These are phyloP conservation scores for Colletotrichum liaoningense DNA, from an alignment of 2,329 filamentous ascomycete species.

Conservation along the genomic window DNA sequence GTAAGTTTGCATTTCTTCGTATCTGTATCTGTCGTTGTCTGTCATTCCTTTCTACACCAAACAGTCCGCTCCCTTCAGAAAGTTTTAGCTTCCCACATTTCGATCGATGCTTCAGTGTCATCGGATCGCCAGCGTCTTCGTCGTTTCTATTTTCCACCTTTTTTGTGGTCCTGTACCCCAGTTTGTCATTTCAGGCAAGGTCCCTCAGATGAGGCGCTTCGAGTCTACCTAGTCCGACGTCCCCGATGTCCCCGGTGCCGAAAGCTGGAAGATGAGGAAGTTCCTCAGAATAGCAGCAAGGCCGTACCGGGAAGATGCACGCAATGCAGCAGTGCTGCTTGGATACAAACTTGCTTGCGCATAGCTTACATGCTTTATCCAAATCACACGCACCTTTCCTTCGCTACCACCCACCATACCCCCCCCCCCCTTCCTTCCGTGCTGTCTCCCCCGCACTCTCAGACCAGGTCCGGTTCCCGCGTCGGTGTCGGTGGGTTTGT, in stretches of 20 bases:
- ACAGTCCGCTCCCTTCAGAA: too few species aligned
- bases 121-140: background rate
- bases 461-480: conserved; percentile 3
- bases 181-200: conserved; percentile 1
- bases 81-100: background rate
- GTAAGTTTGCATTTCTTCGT: conserved; percentile 5
- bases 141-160: conserved; percentile 13
- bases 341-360: background rate
- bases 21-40: background rate
- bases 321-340: background rate
- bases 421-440: background rate
- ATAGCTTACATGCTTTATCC: background rate
- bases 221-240: background rate
- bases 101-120: background rate
- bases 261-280: conserved; percentile 12
- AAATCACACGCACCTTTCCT: conserved; percentile 12
- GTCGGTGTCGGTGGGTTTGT: conserved; percentile 17
- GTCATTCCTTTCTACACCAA: background rate
- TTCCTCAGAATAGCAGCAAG: conserved; percentile 25
- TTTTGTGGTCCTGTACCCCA: conserved; percentile 2
- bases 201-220: background rate
- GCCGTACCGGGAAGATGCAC: conserved; percentile 15
- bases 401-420: conserved; percentile 16
- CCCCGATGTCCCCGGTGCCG: background rate
- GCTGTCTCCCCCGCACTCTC: background rate